These are phyloP conservation scores for Starmerella kuoi DNA, from an alignment of 805 yeast genomes.

Conservation along the genomic window DNA sequence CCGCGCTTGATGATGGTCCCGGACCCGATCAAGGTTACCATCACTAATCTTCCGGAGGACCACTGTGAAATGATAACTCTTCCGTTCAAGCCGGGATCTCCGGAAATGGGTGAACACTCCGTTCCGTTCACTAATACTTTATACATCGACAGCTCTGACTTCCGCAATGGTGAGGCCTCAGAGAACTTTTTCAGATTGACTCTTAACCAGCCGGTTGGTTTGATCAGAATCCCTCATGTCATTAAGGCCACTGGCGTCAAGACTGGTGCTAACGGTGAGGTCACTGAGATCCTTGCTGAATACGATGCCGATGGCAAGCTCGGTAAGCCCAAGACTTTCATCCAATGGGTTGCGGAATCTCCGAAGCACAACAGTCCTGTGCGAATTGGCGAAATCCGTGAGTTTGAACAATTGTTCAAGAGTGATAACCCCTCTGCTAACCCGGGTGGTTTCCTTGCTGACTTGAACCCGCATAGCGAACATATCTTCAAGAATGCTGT, in stretches of 20 bases:
- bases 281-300: constrained; percentile 60
- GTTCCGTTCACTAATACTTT: constrained; percentile 66
- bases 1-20: constrained; percentile 91
- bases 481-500: constrained; percentile 50
- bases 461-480: constrained; percentile 71
- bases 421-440: constrained; percentile 82
- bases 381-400: constrained; percentile 60
- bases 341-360: constrained; percentile 88
- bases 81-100: constrained; percentile 81
- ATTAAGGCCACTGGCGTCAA: constrained; percentile 59
- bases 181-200: constrained; percentile 83
- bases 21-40: constrained; percentile 70
- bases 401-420: constrained; percentile 76
- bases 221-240: constrained; percentile 79
- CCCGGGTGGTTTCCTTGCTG: constrained; percentile 80
- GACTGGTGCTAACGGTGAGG: constrained; percentile 49
- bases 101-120: constrained; percentile 60
- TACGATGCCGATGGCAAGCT: constrained; percentile 50
- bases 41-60: constrained; percentile 71
- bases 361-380: constrained; percentile 51
- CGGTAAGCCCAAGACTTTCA: constrained; percentile 84
- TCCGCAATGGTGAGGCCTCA: constrained; percentile 43
- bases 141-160: constrained; percentile 82
- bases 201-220: constrained; percentile 88
- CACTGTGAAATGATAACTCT: constrained; percentile 57